phyloP scores from a whole-genome alignment of 768 basidiomycete species.

The Psilocybe azurescens region DNA sequence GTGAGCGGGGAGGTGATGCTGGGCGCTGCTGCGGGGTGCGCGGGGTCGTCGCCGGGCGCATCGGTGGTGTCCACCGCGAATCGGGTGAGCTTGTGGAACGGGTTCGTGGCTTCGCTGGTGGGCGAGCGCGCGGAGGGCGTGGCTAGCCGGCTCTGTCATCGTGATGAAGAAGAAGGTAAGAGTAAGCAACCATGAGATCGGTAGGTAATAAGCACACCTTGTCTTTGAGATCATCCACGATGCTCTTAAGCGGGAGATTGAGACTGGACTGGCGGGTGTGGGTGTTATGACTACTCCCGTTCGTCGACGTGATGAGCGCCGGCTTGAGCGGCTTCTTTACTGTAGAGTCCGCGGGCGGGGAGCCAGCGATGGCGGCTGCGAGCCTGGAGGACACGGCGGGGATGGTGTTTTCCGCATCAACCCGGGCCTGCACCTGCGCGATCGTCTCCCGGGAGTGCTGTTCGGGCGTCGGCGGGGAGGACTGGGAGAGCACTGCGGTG shows the following conservation, averaged over 20 bases:
- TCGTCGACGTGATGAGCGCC: constrained; percentile 15
- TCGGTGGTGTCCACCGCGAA: background rate
- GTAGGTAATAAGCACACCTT: constrained; percentile 44
- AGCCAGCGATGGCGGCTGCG: constrained; percentile 6
- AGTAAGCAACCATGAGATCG: background rate
- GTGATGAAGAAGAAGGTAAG: background rate
- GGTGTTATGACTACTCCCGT: constrained; percentile 8
- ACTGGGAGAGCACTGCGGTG: constrained; percentile 68
- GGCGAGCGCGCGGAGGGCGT: constrained; percentile 27
- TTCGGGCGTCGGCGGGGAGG: constrained; percentile 56
- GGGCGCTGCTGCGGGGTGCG: background rate
- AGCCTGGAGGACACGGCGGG: constrained; percentile 10
- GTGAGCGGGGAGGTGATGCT: constrained; percentile 30
- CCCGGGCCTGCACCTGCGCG: constrained; percentile 15
- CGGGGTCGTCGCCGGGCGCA: background rate
- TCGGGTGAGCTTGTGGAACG: constrained; percentile 1
- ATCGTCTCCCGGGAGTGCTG: constrained; percentile 25
- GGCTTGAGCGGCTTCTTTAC: constrained; percentile 24
- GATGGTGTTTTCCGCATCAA: constrained; percentile 6
- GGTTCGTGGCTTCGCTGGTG: background rate
- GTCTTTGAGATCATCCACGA: constrained; percentile 79
- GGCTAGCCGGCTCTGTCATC: constrained; percentile 37
- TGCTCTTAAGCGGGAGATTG: constrained; percentile 61
- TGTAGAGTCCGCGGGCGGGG: constrained; percentile 9
- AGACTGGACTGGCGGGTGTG: constrained; percentile 30